These are phyloP conservation scores for Beta macrorhiza DNA, from an alignment of 179 eudicot species.

Conservation along the genomic window DNA sequence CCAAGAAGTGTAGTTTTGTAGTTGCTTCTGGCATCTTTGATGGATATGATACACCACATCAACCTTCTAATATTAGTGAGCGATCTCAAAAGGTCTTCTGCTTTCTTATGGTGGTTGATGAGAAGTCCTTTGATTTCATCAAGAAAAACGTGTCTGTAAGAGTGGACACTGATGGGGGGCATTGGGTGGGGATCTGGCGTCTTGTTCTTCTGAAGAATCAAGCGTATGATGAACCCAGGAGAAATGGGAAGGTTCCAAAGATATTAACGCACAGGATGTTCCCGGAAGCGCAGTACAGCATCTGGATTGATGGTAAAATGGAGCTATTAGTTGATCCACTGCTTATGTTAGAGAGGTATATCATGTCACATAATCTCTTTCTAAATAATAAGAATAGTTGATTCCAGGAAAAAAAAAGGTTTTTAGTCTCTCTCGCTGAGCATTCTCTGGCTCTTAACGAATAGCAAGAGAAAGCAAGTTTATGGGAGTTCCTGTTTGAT, in stretches of 20 bases:
- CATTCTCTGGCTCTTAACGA: neutral
- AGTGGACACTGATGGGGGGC: slow-evolving; percentile 71
- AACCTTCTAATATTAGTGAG: slow-evolving; percentile 74
- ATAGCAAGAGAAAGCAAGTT: neutral
- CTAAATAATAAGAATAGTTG: neutral
- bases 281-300: slow-evolving; percentile 84
- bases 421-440: neutral
- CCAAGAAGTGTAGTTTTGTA: slow-evolving; percentile 74
- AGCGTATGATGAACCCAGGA: slow-evolving; percentile 92
- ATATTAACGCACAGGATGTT: slow-evolving; percentile 86
- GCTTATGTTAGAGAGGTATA: slow-evolving; percentile 85
- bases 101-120: slow-evolving; percentile 94
- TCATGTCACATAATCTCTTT: neutral
- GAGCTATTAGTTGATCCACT: slow-evolving; percentile 93
- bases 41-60: slow-evolving; percentile 91
- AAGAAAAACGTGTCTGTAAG: slow-evolving; percentile 65
- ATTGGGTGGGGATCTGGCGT: slow-evolving; percentile 98
- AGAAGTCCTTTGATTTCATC: slow-evolving; percentile 74
- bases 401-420: neutral
- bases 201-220: slow-evolving; percentile 70
- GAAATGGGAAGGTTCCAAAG: slow-evolving; percentile 95
- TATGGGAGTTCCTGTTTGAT: neutral
- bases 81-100: slow-evolving; percentile 79
- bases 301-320: slow-evolving; percentile 99
- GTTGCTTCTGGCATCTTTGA: slow-evolving; percentile 98